phyloP scores from a whole-genome alignment of 768 basidiomycete genomes.

The Amanita phalloides region DNA sequence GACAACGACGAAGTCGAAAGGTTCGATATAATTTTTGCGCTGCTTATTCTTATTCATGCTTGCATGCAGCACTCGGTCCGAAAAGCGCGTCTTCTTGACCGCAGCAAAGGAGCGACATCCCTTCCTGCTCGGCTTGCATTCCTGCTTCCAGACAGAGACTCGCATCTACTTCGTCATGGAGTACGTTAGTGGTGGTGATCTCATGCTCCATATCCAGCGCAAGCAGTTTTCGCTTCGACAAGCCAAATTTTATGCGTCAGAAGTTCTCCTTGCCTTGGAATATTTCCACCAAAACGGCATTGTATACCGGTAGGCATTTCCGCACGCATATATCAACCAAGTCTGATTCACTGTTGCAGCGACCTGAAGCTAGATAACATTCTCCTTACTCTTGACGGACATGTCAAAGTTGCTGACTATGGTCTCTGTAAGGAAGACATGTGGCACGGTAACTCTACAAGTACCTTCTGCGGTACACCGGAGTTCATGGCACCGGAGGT shows the following conservation, averaged over 20 bases:
- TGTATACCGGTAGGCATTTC: conserved; percentile 75
- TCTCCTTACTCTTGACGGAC: conserved; percentile 89
- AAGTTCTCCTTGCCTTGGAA: conserved; percentile 90
- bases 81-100: conserved; percentile 95
- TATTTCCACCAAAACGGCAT: conserved; percentile 99
- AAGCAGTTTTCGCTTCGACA: conserved; percentile 98
- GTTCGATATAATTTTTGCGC: conserved; percentile 28
- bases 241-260: conserved; percentile 98
- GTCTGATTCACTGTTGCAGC: conserved; percentile 26
- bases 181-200: conserved; percentile 96
- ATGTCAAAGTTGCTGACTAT: conserved; percentile 98
- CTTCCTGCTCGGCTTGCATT: conserved; percentile 92
- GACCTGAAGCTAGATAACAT: conserved; percentile 99
- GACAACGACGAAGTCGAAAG: conserved; percentile 99
- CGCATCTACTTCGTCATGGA: conserved; percentile 99
- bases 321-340: background rate
- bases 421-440: conserved; percentile 99
- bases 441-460: conserved; percentile 93
- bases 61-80: conserved; percentile 78
- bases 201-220: conserved; percentile 98
- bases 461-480: conserved; percentile 98
- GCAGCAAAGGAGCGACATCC: conserved; percentile 97
- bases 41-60: conserved; percentile 8
- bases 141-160: conserved; percentile 99
- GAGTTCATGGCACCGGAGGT: conserved; percentile 99